phyloP scores from a whole-genome alignment of 257 asterid species.

The Nicotiana knightiana region DNA sequence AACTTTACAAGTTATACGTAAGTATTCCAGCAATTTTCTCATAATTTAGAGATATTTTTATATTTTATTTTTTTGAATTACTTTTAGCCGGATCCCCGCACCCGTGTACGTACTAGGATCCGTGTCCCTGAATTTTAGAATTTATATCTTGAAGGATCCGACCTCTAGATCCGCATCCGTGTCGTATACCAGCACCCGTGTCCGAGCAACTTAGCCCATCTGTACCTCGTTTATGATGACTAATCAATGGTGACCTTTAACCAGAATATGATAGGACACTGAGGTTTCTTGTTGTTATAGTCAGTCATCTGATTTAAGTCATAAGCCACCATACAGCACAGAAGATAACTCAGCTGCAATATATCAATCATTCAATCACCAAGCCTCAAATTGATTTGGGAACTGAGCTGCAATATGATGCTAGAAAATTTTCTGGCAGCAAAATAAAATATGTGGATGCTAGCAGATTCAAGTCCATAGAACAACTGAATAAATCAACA shows the following conservation, averaged over 20 bases:
- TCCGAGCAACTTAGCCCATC: background rate
- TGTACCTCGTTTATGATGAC: background rate
- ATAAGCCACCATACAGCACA: background rate
- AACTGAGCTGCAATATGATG: background rate
- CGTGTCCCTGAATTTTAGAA: too few relatives aligned
- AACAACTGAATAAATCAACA: background rate
- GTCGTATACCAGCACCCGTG: too few relatives aligned
- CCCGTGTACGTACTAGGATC: too few relatives aligned
- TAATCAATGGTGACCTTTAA: background rate
- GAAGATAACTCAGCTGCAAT: background rate
- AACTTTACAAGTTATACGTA: too few relatives aligned
- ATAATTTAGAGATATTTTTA: too few relatives aligned
- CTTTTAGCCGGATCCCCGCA: too few relatives aligned
- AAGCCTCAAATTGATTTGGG: background rate
- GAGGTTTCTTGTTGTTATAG: background rate
- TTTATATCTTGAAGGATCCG: too few relatives aligned
- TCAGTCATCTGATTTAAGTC: background rate
- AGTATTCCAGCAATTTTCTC: too few relatives aligned
- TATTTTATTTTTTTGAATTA: too few relatives aligned
- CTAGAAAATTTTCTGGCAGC: background rate
- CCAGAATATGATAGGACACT: background rate
- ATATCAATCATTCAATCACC: background rate
- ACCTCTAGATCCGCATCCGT: too few relatives aligned
- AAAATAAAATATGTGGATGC: background rate
- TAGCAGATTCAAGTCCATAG: background rate